A percentile compares a stretch with the other conserved stretches of the same genome.
phyloP scores from a whole-genome alignment of 2,329 filamentous ascomycete genomes.

The Sphaceloma murrayae region DNA sequence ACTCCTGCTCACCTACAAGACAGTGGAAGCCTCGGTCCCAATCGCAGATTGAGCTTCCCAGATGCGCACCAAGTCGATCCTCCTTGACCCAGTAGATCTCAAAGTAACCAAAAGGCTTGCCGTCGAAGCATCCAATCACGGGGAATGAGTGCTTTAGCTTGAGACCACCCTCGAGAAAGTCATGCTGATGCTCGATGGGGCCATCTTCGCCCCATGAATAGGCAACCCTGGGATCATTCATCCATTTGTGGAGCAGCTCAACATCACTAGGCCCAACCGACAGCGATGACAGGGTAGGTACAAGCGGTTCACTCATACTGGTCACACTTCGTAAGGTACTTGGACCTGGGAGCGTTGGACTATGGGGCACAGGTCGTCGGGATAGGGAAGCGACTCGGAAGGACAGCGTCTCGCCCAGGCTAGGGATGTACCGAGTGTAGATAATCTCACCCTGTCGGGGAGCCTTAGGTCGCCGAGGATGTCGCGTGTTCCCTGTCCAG shows the following conservation, averaged over 20 bases:
- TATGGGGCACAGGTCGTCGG: constrained; percentile 52
- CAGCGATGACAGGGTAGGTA: constrained; percentile 28
- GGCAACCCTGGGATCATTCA: constrained; percentile 73
- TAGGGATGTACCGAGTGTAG: constrained; percentile 79
- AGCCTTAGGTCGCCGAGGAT: constrained; percentile 80
- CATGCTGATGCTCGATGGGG: constrained; percentile 47
- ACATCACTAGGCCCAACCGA: constrained; percentile 42
- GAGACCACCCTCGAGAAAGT: constrained; percentile 59
- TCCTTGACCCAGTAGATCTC: constrained; percentile 99
- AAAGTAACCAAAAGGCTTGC: constrained; percentile 91
- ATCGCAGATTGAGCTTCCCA: constrained; percentile 57
- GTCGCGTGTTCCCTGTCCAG: constrained; percentile 66
- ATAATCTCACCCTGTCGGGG: constrained; percentile 84
- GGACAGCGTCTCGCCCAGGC: constrained; percentile 71
- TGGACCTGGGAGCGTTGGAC: constrained; percentile 12
- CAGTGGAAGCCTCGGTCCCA: constrained; percentile 86
- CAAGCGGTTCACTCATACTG: constrained; percentile 41
- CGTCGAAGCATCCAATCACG: constrained; percentile 87
- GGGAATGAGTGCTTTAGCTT: constrained; percentile 71
- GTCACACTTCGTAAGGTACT: constrained; percentile 30
- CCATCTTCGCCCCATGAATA: constrained; percentile 71
- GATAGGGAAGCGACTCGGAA: constrained; percentile 75
- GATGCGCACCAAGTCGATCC: constrained; percentile 61
- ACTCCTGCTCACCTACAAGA: constrained; percentile 85
- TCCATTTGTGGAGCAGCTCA: constrained; percentile 74